Base-by-base conservation (phyloP, 2,329 filamentous ascomycete genomes). In the Aureobasidium sp. region DNA sequence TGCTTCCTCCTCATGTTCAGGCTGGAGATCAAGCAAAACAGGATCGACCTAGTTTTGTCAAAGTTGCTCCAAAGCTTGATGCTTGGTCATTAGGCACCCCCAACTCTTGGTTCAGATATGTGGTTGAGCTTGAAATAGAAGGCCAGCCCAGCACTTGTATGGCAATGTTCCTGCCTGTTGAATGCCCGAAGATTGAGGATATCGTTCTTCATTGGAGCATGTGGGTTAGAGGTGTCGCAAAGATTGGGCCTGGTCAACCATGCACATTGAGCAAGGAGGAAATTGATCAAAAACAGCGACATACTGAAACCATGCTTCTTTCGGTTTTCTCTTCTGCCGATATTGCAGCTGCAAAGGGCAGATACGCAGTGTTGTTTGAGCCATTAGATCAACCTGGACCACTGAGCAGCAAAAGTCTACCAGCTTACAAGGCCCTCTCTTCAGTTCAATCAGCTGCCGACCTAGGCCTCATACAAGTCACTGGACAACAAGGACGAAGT, bases 1-100 rank as follows among this genome's bases (percentile, higher is more conserved):
- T 98, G 0, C 82, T 97, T 47, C 95, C 95, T 6, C 73, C 79
- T 11, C 63, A 47, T 7, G 38, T 59, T 5, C 53, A 65, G 45
- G 43, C 47, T 7, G n/a, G 43, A 20, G 63, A 79, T 85, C 66
- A 72, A 64, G 51, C 47, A 69, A 38, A 42, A 55, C 31, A 69
- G 50, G 43, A 75, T 54, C 72, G 74, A 66, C 72, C 75, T 29
- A 69, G 70, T 2, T 56, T 75, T 1, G 56, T 71, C 23, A 31
- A 70, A 23, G 72, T 72, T 1, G 56, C 70, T 4, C 10, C 25
- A 25, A 64, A 45, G 48, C 2, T 58, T 7, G 31, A 59, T 58
- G 51, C 65, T 33, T 67, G 65, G 65, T 48, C 53, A 20, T 23
- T 56, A 7, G 29, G 18, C 5, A n/a, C 5, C n/a, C 2, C 48